These are phyloP conservation scores for Guadua angustifolia DNA, from an alignment of 176 grass and related monocot species.

Conservation along the genomic window DNA sequence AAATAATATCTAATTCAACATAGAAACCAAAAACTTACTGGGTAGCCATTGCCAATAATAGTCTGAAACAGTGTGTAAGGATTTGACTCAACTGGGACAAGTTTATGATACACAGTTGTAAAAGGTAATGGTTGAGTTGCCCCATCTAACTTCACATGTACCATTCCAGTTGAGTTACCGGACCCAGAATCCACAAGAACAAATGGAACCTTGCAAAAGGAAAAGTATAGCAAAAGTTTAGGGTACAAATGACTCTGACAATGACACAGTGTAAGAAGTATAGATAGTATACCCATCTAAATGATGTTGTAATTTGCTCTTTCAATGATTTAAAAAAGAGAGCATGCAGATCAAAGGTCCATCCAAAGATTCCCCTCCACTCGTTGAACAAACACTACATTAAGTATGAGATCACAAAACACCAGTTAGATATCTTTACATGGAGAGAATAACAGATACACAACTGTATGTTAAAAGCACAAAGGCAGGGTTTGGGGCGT, in stretches of 20 bases:
- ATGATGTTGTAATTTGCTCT: constrained; percentile 68
- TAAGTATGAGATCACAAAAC: constrained; percentile 39
- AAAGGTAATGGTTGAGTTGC: constrained; percentile 75
- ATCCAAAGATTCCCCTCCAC: constrained; percentile 92
- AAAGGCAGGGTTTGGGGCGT: neutral
- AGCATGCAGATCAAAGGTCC: constrained; percentile 91
- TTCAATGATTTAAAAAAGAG: constrained; percentile 81
- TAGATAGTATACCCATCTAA: constrained; percentile 62
- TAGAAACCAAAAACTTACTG: constrained; percentile 58
- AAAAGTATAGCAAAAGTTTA: constrained; percentile 26
- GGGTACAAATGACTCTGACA: constrained; percentile 1
- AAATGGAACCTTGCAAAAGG: constrained; percentile 70
- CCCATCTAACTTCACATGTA: constrained; percentile 72
- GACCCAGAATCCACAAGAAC: constrained; percentile 59
- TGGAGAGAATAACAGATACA: constrained; percentile 4
- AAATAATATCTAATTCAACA: constrained; percentile 8
- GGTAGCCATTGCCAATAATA: constrained; percentile 84
- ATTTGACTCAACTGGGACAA: constrained; percentile 76
- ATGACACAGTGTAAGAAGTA: constrained; percentile 26
- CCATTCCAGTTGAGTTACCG: constrained; percentile 41
- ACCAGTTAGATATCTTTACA: constrained; percentile 38
- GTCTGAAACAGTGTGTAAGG: constrained; percentile 86
- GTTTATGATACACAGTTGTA: constrained; percentile 81
- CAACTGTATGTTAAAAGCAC: constrained; percentile 6
- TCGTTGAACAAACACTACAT: constrained; percentile 85